Base-by-base conservation (phyloP, 169 alveolate species). In the Babesia bovis region DNA sequence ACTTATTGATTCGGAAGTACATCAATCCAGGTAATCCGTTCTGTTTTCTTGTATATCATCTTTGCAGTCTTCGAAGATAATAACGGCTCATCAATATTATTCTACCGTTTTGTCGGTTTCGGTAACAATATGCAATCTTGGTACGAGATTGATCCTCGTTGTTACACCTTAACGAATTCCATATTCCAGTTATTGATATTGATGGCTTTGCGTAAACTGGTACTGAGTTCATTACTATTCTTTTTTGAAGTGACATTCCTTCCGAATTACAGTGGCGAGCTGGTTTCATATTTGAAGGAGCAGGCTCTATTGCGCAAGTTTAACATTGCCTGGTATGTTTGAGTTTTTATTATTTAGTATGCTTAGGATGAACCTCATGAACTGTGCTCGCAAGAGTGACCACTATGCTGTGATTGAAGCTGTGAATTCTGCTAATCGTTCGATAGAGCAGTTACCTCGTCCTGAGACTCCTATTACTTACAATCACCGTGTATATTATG, bases 171-270 rank as follows among this genome's bases (percentile, higher is more conserved):
- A 71, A 35, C 70, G 5, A 70, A 70, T 40, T 81, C 79, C 12
- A 36, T 44, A 32, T 71, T 36, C 56, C 78, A 81, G 12, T 60
- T 81, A 17, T 68, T 60, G 26, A 70, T 81, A 25, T 55, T 81
- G n/a, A 42, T 81, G 10, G 25, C 85, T 10, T 35, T 81, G 38
- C 51, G 84, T 44, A 63, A 51, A 23, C 88, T 81, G 12, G 49
- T 81, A 32, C 72, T 71, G 21, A 49, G 76, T 23, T 44, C 70
- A 21, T 30, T 71, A 35, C 52, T 81, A 58, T 63, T 81, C 36
- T 21, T 81, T 23, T 81, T 81, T 49, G 88, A 81, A 40, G 51
- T 81, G 7, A 75, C 55, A 40, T 81, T 81, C 44, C 47, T 81
- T 47, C 67, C 83, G 13, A 81, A 81, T 52, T 81, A 70, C 52